Evolutionary conservation across 441 rosid genomes (phyloP).

Genomic region (Pelargonium cotyledonis): DNA sequence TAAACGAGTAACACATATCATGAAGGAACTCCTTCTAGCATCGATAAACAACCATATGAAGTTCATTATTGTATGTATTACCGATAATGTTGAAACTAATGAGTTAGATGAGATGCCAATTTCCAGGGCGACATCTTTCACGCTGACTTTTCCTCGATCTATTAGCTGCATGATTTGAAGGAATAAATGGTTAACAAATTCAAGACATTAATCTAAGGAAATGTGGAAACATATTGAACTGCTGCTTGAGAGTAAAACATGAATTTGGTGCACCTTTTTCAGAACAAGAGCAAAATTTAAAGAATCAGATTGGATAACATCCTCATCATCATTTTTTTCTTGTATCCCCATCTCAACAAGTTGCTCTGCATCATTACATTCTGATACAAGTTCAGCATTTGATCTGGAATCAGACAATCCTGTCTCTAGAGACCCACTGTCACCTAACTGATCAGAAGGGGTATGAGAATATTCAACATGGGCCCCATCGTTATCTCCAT

Average conservation of each 20-base stretch:
- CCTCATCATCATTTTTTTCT: constrained; percentile 38
- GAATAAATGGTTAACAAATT: no score
- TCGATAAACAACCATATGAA: no score
- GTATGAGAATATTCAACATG: constrained; percentile 38
- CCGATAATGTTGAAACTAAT: constrained; percentile 57
- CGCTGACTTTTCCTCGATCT: constrained; percentile 71
- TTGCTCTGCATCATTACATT: constrained; percentile 37
- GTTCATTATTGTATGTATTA: constrained; percentile 30
- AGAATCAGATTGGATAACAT: constrained; percentile 35
- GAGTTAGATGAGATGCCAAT: constrained; percentile 67
- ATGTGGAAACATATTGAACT: constrained; percentile 9
- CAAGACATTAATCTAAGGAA: no score
- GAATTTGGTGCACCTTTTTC: constrained; percentile 52
- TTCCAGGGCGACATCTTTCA: constrained; percentile 72
- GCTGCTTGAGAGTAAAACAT: neutral
- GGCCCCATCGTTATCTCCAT: no score
- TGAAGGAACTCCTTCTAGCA: no score
- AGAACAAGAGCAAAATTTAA: constrained; percentile 49
- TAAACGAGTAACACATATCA: constrained; percentile 12
- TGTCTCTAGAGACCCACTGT: constrained; percentile 42
- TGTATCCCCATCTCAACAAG: constrained; percentile 24
- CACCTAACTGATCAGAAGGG: constrained; percentile 45
- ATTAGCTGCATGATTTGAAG: constrained; percentile 56
- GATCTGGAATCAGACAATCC: constrained; percentile 40
- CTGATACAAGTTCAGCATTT: constrained; percentile 32